A percentile compares a stretch with the other conserved stretches of the same genome.
Evolutionary conservation across 2,329 filamentous ascomycete genomes (phyloP).

Genomic region (Cladophialophora psammophila): DNA sequence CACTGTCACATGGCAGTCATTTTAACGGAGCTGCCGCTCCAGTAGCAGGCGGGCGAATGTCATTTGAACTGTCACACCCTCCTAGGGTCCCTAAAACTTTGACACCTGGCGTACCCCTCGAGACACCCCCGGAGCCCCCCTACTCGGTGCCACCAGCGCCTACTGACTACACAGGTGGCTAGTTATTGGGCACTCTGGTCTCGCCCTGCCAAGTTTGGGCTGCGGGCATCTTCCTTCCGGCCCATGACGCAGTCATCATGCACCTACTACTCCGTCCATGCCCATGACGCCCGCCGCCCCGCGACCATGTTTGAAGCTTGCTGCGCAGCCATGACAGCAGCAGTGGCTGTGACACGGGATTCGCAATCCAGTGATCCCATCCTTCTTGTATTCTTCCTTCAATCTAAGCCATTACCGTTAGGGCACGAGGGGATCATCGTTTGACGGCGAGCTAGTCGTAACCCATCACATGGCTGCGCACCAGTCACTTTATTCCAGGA

Average conservation of each 20-base stretch:
- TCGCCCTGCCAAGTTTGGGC: constrained; percentile 18
- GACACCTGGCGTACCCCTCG: background rate
- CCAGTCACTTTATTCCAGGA: constrained; percentile 20
- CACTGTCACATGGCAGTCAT: background rate
- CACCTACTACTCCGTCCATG: constrained; percentile 7
- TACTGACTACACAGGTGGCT: background rate
- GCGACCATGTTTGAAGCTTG: constrained; percentile 8
- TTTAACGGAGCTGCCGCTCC: background rate
- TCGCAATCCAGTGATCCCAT: constrained; percentile 13
- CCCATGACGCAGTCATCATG: constrained; percentile 31
- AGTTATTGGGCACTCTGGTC: background rate
- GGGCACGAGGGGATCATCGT: constrained; percentile 17
- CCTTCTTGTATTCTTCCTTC: constrained; percentile 3
- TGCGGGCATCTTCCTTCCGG: constrained; percentile 12
- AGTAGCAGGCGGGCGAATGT: background rate
- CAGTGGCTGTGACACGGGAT: constrained; percentile 16
- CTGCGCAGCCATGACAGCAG: constrained; percentile 19
- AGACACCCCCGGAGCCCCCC: background rate
- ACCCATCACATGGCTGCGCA: constrained; percentile 19
- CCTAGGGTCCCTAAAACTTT: background rate
- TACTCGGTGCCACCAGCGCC: background rate
- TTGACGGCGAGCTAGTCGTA: constrained; percentile 1
- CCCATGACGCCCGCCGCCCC: background rate
- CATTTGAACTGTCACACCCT: background rate
- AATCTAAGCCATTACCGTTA: constrained; percentile 4